phyloP scores from a whole-genome alignment of 1,139 yeast genomes.

The Candida frijolesensis region DNA sequence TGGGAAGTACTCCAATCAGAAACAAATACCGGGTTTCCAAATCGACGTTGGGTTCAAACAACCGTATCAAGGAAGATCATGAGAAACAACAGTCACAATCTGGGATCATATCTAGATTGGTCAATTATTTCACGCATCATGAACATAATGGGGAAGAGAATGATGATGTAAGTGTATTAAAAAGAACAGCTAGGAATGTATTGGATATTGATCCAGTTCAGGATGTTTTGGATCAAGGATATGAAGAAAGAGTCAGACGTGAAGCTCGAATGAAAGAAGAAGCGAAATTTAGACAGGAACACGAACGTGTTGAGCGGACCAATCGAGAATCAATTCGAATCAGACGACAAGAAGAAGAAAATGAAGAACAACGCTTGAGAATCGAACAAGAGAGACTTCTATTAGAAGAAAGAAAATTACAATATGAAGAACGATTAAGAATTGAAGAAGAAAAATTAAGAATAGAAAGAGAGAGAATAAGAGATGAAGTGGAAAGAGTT shows the following conservation, averaged over 20 bases:
- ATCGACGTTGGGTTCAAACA: background rate
- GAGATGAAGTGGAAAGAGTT: background rate
- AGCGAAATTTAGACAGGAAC: background rate
- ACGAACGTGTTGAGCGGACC: background rate
- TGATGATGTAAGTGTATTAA: constrained; percentile 14
- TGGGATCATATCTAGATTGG: constrained; percentile 19
- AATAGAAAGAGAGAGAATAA: background rate
- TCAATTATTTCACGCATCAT: constrained; percentile 15
- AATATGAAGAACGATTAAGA: background rate
- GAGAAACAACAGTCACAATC: constrained; percentile 3
- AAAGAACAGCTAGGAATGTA: constrained; percentile 18
- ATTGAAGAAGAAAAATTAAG: background rate
- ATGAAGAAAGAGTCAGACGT: background rate
- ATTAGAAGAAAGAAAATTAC: background rate
- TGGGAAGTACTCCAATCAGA: constrained; percentile 9
- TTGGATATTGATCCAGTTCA: constrained; percentile 13
- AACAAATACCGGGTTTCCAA: constrained; percentile 13
- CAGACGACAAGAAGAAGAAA: background rate
- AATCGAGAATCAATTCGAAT: background rate
- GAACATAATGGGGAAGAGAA: constrained; percentile 9
- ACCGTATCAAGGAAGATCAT: background rate
- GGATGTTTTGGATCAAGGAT: constrained; percentile 1
- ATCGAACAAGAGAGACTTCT: background rate
- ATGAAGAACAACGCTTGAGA: background rate
- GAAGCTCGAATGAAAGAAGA: background rate